These are phyloP conservation scores for Jamesozyma hellenica DNA, from an alignment of 805 yeast species.

Conservation along the genomic window DNA sequence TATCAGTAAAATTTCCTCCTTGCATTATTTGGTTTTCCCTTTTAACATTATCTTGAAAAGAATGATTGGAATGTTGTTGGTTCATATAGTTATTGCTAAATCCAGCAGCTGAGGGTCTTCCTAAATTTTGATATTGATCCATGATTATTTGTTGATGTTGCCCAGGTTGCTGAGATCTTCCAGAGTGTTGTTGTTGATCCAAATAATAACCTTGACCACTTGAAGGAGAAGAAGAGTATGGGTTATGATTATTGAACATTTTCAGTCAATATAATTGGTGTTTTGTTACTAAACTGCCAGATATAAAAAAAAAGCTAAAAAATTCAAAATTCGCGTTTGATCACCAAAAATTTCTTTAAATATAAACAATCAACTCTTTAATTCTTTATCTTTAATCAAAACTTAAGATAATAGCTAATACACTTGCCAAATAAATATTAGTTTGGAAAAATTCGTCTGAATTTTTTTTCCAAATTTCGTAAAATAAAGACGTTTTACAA, in stretches of 20 bases:
- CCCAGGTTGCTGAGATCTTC: not conserved
- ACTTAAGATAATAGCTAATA: too few relatives aligned
- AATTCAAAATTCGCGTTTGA: too few relatives aligned
- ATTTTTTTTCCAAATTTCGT: too few relatives aligned
- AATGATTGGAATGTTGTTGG: conserved; percentile 32
- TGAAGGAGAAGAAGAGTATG: not conserved
- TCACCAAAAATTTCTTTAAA: too few relatives aligned
- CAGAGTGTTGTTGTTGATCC: conserved; percentile 1
- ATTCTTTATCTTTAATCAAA: too few relatives aligned
- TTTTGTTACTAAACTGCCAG: too few relatives aligned
- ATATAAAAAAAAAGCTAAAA: too few relatives aligned
- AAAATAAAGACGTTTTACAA: too few relatives aligned
- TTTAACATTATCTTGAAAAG: conserved; percentile 26
- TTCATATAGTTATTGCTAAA: conserved; percentile 31
- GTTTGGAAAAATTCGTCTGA: too few relatives aligned
- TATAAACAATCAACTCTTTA: too few relatives aligned
- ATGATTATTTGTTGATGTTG: conserved; percentile 6
- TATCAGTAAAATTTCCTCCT: conserved; percentile 23
- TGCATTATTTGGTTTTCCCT: conserved; percentile 3
- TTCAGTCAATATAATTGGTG: too few relatives aligned
- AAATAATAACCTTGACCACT: conserved; percentile 2
- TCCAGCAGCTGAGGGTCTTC: conserved; percentile 29
- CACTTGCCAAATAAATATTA: too few relatives aligned
- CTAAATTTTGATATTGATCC: conserved; percentile 14
- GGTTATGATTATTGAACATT: conserved; percentile 1